Percentiles rank a stretch among this genome's conserved stretches.
phyloP scores from a whole-genome alignment of 176 grass and related monocot species.

The Raddia guianensis region DNA sequence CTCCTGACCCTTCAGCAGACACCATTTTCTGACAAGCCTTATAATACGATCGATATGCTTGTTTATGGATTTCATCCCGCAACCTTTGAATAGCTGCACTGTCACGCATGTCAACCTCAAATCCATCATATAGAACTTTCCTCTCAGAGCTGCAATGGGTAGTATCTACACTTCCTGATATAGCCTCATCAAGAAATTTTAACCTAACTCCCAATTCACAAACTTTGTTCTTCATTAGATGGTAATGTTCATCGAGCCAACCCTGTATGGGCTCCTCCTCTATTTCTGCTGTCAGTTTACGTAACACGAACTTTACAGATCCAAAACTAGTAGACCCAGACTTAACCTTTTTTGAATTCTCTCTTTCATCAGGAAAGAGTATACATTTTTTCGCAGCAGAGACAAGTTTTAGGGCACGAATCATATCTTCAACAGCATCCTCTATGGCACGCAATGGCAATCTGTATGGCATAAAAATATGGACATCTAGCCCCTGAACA shows the following conservation, averaged over 20 bases:
- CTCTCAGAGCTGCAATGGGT: conserved; percentile 50
- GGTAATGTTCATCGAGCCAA: conserved; percentile 98
- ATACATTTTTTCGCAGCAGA: conserved; percentile 75
- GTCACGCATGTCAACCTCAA: conserved; percentile 65
- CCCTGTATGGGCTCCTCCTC: conserved; percentile 98
- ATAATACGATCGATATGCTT: conserved; percentile 89
- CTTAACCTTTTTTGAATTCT: conserved; percentile 65
- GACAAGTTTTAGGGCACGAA: conserved; percentile 89
- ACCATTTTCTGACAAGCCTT: conserved; percentile 79
- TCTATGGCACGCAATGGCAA: conserved; percentile 94
- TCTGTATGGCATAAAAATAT: conserved; percentile 95
- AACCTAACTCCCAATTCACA: conserved; percentile 83
- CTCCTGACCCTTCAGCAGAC: conserved; percentile 78
- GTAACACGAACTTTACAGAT: conserved; percentile 89
- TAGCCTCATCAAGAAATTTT: conserved; percentile 84
- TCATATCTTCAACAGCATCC: conserved; percentile 94
- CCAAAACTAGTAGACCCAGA: conserved; percentile 68
- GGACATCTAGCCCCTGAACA: conserved; percentile 87
- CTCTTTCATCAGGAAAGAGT: conserved; percentile 61
- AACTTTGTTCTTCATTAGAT: conserved; percentile 79
- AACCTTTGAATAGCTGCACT: conserved; percentile 59
- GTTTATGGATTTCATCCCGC: conserved; percentile 84
- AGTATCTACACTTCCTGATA: conserved; percentile 58
- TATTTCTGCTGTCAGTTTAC: conserved; percentile 84
- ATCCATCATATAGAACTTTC: conserved; percentile 53